Evolutionary conservation across 345 rosid species (phyloP), one percentile per base, ranked within the genome.

Genomic region (Rhodamnia rubescens): DNA sequence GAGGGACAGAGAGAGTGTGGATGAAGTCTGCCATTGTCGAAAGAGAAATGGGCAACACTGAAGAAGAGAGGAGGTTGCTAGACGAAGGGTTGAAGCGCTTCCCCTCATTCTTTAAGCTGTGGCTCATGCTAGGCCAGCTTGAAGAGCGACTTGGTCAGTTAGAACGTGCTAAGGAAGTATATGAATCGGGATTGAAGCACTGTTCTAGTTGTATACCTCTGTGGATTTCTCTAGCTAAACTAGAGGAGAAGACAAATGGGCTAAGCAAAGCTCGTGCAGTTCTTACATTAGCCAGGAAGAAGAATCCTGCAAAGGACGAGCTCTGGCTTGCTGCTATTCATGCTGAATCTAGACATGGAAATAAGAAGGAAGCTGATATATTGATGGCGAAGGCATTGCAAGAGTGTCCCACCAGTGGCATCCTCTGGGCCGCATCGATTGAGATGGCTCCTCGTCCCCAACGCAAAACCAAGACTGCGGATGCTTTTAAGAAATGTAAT

Each of bases 101-200:
- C 91, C 94, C 97, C 40, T 93, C 94, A 8, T 96, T 93, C 90
- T 95, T 93, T 89, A 95, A 96, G 89, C 86, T 96, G 87, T 94
- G 99, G 99, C 88, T 96, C 92, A 96, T 96, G 98, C 93, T 90
- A 84, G 98, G 99, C 61, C 99, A 96, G 95, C 96, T 95, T 9
- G 98, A 95, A 87, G 98, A 95, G 90, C 92, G 95, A 40, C 92
- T 95, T 61, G 91, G 89, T 83, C 90, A 83, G 81, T 85, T 89
- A 64, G 97, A 94, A 29, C 91, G 90, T 85, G 98, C 98, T 32
- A 93, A 87, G 87, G 95, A 91, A 83, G 93, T 92, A 74, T 95
- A 92, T 88, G 95, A 93, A 50, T 87, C 87, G 3, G 99, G 98
- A 83, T 87, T 93, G 88, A 90, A 91, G 89, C 93, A 92, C 88